Base-by-base conservation (phyloP, 306 rosid species). In the Bauhinia variegata region DNA sequence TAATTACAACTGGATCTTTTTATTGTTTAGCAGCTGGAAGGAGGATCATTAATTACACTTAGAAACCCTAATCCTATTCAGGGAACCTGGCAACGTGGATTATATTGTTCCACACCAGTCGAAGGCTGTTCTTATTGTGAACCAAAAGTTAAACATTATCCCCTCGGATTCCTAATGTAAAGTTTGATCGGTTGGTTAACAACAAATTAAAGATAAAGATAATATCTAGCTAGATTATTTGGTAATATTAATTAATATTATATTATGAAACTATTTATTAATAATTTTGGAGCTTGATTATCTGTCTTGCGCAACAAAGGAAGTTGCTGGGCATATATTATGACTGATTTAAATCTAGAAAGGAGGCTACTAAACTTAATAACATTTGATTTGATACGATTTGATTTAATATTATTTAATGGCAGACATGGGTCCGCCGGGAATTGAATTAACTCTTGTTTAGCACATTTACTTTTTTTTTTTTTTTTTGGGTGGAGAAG, bases 91-190 rank as follows among this genome's bases (percentile, higher is more conserved):
- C 44, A 54, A 15, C 9, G 65, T 63, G 84, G 82, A 37, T 55
- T 28, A 65, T 65, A 66, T 53, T 11, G 43, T 37, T 74, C 81
- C 80, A 63, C 87, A 72, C 67, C 67, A 67, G 28, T 65, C 19
- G 37, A 37, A 57, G 65, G 75, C 50, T 60, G 41, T 16, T 54
- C 43, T 34, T 54, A 70, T 71, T 70, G 74, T 63, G 65, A 78
- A 82, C 78, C 48, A 39, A 31, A 60, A 57, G 85, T 60, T 15
- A 57, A 76, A 71, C 79, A 71, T 68, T 54, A 71, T 77, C 70
- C 65, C 83, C 65, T 79, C 16, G 86, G 88, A 86, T 86, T 74
- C 89, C 75, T 76, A 7, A 73, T 16, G 55, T 17, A 60, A 61
- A 77, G 38, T 54, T 64, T 54, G 74, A 73, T 75, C 82, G 75